Base-by-base conservation (phyloP, 2,329 filamentous ascomycete genomes). In the Calonectria multiphialidica region DNA sequence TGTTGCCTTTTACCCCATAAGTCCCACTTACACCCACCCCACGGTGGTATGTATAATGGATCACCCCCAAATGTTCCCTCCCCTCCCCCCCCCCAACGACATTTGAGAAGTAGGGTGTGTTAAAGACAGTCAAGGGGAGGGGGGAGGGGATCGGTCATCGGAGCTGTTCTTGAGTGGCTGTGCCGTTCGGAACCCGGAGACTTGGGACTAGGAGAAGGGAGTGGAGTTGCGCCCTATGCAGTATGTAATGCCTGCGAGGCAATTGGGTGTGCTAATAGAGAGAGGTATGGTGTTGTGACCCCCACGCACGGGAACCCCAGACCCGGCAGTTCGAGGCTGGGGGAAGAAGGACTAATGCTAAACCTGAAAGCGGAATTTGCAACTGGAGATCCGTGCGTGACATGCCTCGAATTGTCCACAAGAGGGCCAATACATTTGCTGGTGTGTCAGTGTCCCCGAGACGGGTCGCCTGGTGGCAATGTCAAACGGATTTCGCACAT, bases 201-300 rank as follows among this genome's bases (percentile, higher is more conserved):
- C 21, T 55, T 62, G 66, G 66, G 15, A 44, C 55, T 25, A 63
- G 53, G 33, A 62, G 21, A 53, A 35, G 30, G 37, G 59, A 23
- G 57, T 47, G 66, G 66, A 68, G 44, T 44, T 33, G 66, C 35
- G n/a, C 28, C 33, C 35, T 15, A 50, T 40, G 42, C 15, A 16
- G 55, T 68, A 63, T 63, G 66, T 63, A 68, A 68, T 63, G 21
- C 53, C 49, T 62, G 18, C 18, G 25, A 63, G 47, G 66, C 44
- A 68, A 68, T 63, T 68, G 57, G 66, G 33, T 42, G 53, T 28
- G n/a, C n/a, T 21, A 21, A 16, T 33, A 7, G 15, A 28, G 44
- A 21, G 15, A 68, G 21, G 15, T 25, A 33, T 23, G 23, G 16
- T 12, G 13, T 44, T 37, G 59, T 37, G 30, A 68, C 66, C 66